phyloP scores from a whole-genome alignment of 2,329 filamentous ascomycete species.

The Hymenoscyphus linearis region DNA sequence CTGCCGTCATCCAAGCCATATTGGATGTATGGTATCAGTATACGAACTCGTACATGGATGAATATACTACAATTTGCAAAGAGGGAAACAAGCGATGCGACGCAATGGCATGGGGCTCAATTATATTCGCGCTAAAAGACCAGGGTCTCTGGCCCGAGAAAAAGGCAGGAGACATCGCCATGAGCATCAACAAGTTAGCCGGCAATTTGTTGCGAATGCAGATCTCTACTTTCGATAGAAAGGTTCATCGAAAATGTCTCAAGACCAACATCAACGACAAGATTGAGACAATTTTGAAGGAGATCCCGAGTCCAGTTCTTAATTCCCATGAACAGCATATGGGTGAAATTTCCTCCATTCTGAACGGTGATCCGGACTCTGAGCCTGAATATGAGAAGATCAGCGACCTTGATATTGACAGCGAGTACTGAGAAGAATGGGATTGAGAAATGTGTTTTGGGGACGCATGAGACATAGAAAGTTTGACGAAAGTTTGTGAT shows the following conservation, averaged over 20 bases:
- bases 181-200: neutral
- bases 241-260: neutral
- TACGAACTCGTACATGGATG: neutral
- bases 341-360: neutral
- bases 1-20: neutral
- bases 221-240: neutral
- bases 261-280: neutral
- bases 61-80: neutral
- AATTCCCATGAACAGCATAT: neutral
- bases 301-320: neutral
- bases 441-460: neutral
- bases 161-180: neutral
- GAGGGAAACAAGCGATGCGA: neutral
- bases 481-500: too few species aligned
- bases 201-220: neutral
- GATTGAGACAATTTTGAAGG: neutral
- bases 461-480: neutral
- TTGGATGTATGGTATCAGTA: constrained; percentile 2
- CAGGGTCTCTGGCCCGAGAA: neutral
- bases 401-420: neutral
- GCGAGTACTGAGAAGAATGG: neutral
- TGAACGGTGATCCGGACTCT: neutral
- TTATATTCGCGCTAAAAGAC: neutral
- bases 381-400: neutral
- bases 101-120: neutral